Conservation (phyloP, 2,329 filamentous ascomycete species). For the Emydomyces testavorans region DNA sequence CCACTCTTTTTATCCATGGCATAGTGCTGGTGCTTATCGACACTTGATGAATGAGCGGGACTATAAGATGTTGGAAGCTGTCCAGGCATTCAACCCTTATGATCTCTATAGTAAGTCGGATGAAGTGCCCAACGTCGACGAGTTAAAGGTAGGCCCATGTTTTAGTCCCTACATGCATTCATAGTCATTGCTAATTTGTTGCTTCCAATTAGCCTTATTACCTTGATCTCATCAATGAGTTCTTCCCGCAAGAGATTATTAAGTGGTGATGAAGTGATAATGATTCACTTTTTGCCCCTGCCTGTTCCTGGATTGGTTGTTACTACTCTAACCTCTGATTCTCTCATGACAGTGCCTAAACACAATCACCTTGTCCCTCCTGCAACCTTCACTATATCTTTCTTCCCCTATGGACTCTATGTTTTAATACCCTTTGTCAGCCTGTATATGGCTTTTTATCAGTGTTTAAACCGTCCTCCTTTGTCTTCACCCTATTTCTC, state of each 20-base stretch:
- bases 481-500: too few species aligned
- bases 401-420: not conserved
- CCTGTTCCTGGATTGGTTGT: not conserved
- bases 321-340: too few species aligned
- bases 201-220: conserved; percentile 10
- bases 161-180: conserved; percentile 9
- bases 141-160: conserved; percentile 52
- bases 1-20: conserved; percentile 90
- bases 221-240: conserved; percentile 57
- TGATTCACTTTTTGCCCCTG: not conserved
- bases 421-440: not conserved
- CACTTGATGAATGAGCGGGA: conserved; percentile 80
- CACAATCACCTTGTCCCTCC: not conserved
- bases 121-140: conserved; percentile 61
- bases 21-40: conserved; percentile 64
- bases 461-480: too few species aligned
- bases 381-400: not conserved
- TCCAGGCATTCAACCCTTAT: conserved; percentile 81
- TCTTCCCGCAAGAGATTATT: conserved; percentile 52
- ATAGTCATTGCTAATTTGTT: not conserved
- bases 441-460: too few species aligned
- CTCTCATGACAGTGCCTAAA: too few species aligned
- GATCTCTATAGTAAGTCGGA: conserved; percentile 90
- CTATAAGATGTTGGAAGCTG: conserved; percentile 64
- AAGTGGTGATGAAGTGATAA: conserved; percentile 45